Conservation (phyloP, 2,329 filamentous ascomycete genomes). For the Pseudogymnoascus destructans region DNA sequence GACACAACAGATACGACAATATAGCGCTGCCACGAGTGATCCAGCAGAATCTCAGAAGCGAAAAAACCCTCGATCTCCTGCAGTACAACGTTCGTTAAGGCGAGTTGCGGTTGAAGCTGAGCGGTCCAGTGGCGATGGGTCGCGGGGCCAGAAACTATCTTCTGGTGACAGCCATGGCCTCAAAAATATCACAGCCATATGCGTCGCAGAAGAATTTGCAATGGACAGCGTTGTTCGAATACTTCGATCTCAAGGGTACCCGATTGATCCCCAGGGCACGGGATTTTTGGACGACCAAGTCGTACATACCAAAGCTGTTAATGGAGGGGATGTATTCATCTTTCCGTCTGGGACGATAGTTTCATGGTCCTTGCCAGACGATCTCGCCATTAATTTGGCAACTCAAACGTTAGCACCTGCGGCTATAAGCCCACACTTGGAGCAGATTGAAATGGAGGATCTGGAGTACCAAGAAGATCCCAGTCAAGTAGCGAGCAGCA, state of each 20-base stretch:
- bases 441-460: slow-evolving; percentile 71
- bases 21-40: neutral
- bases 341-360: slow-evolving; percentile 93
- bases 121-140: slow-evolving; percentile 34
- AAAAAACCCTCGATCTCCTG: slow-evolving; percentile 36
- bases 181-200: slow-evolving; percentile 41
- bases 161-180: slow-evolving; percentile 27
- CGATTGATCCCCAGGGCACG: slow-evolving; percentile 47
- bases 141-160: slow-evolving; percentile 15
- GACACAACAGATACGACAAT: neutral
- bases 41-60: slow-evolving; percentile 24
- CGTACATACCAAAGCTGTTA: slow-evolving; percentile 46
- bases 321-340: slow-evolving; percentile 79
- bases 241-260: slow-evolving; percentile 44
- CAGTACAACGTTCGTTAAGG: slow-evolving; percentile 61
- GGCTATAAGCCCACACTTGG: slow-evolving; percentile 59
- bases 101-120: slow-evolving; percentile 81
- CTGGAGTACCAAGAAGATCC: slow-evolving; percentile 75
- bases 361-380: slow-evolving; percentile 74
- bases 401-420: slow-evolving; percentile 63
- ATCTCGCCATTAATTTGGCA: slow-evolving; percentile 55
- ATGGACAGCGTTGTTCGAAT: slow-evolving; percentile 48
- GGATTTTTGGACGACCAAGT: slow-evolving; percentile 49
- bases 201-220: slow-evolving; percentile 50
- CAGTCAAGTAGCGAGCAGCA: slow-evolving; percentile 56